Evolutionary conservation across 2,329 filamentous ascomycete genomes (phyloP).

Genomic region (Colletotrichum camelliae): DNA sequence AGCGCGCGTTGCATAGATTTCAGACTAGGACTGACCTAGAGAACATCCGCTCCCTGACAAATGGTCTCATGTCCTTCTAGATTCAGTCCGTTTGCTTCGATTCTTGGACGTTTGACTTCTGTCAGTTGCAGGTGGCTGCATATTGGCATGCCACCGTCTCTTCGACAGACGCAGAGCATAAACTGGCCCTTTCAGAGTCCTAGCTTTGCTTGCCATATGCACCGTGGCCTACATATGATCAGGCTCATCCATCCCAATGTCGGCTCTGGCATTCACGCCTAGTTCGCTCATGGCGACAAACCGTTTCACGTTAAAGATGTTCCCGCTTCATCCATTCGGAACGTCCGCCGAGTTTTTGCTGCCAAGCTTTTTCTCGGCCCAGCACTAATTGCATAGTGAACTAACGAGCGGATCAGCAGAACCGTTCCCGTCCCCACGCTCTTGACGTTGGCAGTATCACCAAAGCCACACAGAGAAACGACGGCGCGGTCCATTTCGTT

Average conservation of each 20-base stretch:
- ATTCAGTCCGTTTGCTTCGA: background rate
- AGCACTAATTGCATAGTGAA: background rate
- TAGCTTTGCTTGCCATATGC: background rate
- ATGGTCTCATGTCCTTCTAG: constrained; percentile 4
- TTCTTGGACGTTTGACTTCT: background rate
- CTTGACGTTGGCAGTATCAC: background rate
- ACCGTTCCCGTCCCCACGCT: background rate
- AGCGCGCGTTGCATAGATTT: background rate
- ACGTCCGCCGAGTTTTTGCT: constrained; percentile 3
- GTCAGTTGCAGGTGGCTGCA: background rate
- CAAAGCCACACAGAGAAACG: background rate
- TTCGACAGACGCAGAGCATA: background rate
- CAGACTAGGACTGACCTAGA: background rate
- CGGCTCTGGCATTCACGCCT: background rate
- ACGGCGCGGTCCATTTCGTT: background rate
- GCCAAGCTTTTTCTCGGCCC: constrained; percentile 15
- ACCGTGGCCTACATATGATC: background rate
- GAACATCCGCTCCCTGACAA: background rate
- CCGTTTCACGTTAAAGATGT: constrained; percentile 7
- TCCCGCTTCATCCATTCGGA: background rate
- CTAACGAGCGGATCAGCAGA: background rate
- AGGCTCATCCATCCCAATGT: background rate
- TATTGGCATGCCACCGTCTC: background rate
- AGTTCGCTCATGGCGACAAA: background rate
- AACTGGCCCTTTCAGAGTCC: background rate